Evolutionary conservation across 2,329 filamentous ascomycete species (phyloP), one percentile per base, ranked within the genome.

Genomic region (Ascosphaera aggregata): DNA sequence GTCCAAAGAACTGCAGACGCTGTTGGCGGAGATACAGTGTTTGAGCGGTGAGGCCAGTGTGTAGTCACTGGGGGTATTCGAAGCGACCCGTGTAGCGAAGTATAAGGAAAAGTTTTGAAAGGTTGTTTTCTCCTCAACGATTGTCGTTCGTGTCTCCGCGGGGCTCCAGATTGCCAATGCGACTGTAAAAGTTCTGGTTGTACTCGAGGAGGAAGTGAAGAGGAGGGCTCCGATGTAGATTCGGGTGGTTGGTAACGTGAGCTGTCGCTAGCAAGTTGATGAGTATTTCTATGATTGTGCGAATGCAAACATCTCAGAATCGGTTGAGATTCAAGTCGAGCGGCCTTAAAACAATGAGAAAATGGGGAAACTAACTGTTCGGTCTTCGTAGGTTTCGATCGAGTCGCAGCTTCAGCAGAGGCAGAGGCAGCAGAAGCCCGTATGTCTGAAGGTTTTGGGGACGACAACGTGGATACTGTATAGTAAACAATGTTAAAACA

Each of bases 1-100:
- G 84, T 74, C 64, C 80, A 95, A 49, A 92, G 76, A 54, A 98
- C 85, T 30, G 89, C 86, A 56, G 79, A 80, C 46, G 81, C 80
- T 36, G 82, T 93, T 46, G 80, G 74, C 48, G 73, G 76, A 37
- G 84, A 93, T 56, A 94, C 76, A 50, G 72, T 73, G 43, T 53
- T 58, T 9, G 53, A 58, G 41, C 59, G 53, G 40, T 47, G 49
- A 56, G 68, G 56, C 69, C 69, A 54, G 60, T 35, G 34, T 35
- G 34, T 7, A 35, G 34, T 15, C 34, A 16, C 34, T 9, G 18
- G 34, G 34, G 34, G 34, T 35, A 35, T 35, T 7, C 34, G 34
- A 35, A 35, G 34, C 16, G 34, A 35, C n/a, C 34, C 34, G 34
- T 35, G 16, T 9, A 16, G 34, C 18, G 34, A 35, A 8, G 34